Evolutionary conservation across 2,329 filamentous ascomycete species (phyloP), one percentile per base, ranked within the genome.

Genomic region (Pseudogymnoascus sp.): DNA sequence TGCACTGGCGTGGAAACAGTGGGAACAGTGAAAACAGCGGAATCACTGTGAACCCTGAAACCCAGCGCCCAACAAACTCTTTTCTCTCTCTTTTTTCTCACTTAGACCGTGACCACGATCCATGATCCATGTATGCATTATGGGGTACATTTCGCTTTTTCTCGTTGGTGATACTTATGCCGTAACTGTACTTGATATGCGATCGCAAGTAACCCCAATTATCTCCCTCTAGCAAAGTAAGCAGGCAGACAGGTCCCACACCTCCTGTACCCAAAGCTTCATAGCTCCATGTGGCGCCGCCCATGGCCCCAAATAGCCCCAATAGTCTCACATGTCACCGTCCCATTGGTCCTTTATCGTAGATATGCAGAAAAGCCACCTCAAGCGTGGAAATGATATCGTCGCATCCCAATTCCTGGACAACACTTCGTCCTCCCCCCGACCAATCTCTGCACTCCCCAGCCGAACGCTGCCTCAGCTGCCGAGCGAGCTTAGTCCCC

Each of bases 391-490:
- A 56, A 56, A 56, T 56, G 46, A 56, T 33, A 6, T 19, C 46
- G 26, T 56, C 46, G 8, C 46, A 56, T 56, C 46, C 46, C 46
- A 56, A 56, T 56, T 56, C 46, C 26, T 56, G 26, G 26, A 56
- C 46, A 33, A 43, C 41, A 43, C 19, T 10, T 43, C 16, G 6
- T 6, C 19, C 19, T 3, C 6, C 1, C 41, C 40, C 10, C 14
- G 28, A 33, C 46, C 46, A 56, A 56, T 56, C 46, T 31, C 46
- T 19, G 26, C n/a, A 4, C 46, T 33, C 46, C 46, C 10, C 46
- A 56, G 46, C 46, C 46, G 46, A 56, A 56, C 46, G n/a, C 46
- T 56, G 46, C 46, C 46, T 56, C 46, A 56, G 46, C 26, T 56
- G 46, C 46, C 46, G 46, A 56, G 26, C 8, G n/a, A 56, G 26